phyloP scores from a whole-genome alignment of 441 rosid genomes.

The Arabidopsis hybrid region DNA sequence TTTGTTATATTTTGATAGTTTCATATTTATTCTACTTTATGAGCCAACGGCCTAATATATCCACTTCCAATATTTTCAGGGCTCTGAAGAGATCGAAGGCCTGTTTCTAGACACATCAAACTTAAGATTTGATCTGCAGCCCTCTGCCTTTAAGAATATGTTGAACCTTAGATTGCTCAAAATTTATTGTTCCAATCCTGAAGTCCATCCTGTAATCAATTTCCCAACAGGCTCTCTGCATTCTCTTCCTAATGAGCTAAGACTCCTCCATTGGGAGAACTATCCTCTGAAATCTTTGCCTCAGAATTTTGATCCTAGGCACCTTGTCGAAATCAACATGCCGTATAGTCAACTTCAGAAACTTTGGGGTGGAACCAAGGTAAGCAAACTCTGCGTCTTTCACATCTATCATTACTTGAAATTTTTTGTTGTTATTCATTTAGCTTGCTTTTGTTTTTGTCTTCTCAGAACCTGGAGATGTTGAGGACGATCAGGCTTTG shows the following conservation, averaged over 20 bases:
- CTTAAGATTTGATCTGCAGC: background rate
- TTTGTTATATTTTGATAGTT: background rate
- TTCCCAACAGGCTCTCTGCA: background rate
- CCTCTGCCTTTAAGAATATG: slow-evolving; percentile 33
- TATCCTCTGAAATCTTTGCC: slow-evolving; percentile 43
- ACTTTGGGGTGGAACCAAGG: slow-evolving; percentile 44
- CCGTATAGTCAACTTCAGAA: slow-evolving; percentile 34
- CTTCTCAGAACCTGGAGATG: slow-evolving; percentile 18
- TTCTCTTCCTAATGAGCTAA: slow-evolving; percentile 32
- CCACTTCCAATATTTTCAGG: slow-evolving; percentile 20
- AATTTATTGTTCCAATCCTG: background rate
- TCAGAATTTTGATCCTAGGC: slow-evolving; percentile 1
- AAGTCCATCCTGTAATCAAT: background rate
- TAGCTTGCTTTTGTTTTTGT: background rate
- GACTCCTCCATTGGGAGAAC: slow-evolving; percentile 43
- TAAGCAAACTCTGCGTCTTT: slow-evolving; percentile 1
- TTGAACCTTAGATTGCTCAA: slow-evolving; percentile 35
- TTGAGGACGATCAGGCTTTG: slow-evolving; percentile 17
- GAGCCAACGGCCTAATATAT: background rate
- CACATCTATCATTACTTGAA: background rate
- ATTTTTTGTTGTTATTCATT: background rate
- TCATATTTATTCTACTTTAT: background rate
- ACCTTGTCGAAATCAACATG: slow-evolving; percentile 44
- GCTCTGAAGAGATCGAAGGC: slow-evolving; percentile 23
- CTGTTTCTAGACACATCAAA: slow-evolving; percentile 21